Evolutionary conservation across 108 stramenopile genomes (phyloP), one percentile per base, ranked within the genome.

Genomic region (Discostella pseudostelligera): DNA sequence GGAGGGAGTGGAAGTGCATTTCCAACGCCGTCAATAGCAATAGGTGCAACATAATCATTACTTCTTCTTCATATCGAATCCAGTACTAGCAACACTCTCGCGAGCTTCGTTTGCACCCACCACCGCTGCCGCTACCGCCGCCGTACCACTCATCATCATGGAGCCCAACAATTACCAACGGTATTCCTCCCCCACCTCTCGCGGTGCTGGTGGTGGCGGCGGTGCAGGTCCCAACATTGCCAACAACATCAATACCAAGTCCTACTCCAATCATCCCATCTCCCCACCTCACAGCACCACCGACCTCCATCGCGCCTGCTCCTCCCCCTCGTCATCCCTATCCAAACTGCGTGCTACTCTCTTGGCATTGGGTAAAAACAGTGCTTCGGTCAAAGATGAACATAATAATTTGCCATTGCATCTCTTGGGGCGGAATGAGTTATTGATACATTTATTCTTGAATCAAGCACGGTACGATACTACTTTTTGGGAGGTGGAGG

Each of bases 331-430:
- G 4, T 74, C 73, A 67, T 70, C 72, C 39, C 78, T 64, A 25
- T 78, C 78, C 53, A 74, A 70, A 63, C 72, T 78, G 3, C 78
- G 78, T 24, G 78, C 78, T n/a, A 74, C 72, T 10, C 72, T 78
- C 4, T 40, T 78, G n/a, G 73, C 78, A 6, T 67, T 76, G 20
- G 75, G 78, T 0, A 47, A 54, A 35, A 25, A 29, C 12, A 28
- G 44, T 54, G 78, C 78, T 24, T 8, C 35, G 32, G 16, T 17
- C 13, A 44, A 48, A 9, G 78, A 78, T 25, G 73, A 74, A 36
- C 14, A 24, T 5, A 72, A 72, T 20, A 43, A 60, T 24, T 43
- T 78, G 21, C 72, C 78, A 3, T 22, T 78, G n/a, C 78, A 78
- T 28, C 43, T 78, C 8, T 24, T 78, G 37, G 78, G 73, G 0